A percentile compares a stretch with the other conserved stretches of the same genome.
phyloP scores from a whole-genome alignment of 495 filamentous ascomycete species.

The Neurospora cerealis region DNA sequence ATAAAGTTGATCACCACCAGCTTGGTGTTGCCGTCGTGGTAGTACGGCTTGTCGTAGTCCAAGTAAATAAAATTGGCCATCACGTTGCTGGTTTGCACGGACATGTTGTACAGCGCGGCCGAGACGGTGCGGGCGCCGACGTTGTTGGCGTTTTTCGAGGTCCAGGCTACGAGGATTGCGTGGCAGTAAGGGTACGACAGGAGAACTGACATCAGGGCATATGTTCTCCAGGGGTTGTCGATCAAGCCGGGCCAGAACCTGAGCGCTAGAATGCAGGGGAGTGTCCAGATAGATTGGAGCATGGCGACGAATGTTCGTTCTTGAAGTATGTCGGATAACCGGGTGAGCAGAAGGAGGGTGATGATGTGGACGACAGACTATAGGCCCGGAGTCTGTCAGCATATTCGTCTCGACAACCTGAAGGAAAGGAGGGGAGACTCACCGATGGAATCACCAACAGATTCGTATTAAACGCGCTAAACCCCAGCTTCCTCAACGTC shows the following conservation, averaged over 20 bases:
- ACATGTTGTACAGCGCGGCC: conserved; percentile 47
- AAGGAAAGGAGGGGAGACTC: too few species aligned
- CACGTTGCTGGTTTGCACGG: conserved; percentile 9
- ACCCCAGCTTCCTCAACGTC: conserved; percentile 49
- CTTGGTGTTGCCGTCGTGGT: conserved; percentile 53
- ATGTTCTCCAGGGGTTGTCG: conserved; percentile 39
- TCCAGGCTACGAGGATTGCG: conserved; percentile 57
- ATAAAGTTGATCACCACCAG: conserved; percentile 44
- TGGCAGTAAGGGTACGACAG: conserved; percentile 32
- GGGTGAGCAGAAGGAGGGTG: conserved; percentile 39
- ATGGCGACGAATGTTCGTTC: conserved; percentile 46
- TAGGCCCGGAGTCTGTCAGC: conserved; percentile 10
- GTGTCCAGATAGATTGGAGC: conserved; percentile 45
- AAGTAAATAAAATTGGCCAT: conserved; percentile 15
- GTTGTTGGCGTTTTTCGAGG: conserved; percentile 53
- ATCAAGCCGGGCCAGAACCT: conserved; percentile 13
- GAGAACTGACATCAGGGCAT: conserved; percentile 42
- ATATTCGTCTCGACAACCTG: background rate
- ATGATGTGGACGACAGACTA: conserved; percentile 34
- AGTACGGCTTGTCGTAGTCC: conserved; percentile 58
- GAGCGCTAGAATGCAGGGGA: conserved; percentile 47
- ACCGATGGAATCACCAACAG: conserved; percentile 56
- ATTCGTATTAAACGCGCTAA: conserved; percentile 58
- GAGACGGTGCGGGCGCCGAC: conserved; percentile 59
- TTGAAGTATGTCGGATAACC: conserved; percentile 48